These are phyloP conservation scores for Lepidium africanum DNA, from an alignment of 345 rosid species.

Conservation along the genomic window DNA sequence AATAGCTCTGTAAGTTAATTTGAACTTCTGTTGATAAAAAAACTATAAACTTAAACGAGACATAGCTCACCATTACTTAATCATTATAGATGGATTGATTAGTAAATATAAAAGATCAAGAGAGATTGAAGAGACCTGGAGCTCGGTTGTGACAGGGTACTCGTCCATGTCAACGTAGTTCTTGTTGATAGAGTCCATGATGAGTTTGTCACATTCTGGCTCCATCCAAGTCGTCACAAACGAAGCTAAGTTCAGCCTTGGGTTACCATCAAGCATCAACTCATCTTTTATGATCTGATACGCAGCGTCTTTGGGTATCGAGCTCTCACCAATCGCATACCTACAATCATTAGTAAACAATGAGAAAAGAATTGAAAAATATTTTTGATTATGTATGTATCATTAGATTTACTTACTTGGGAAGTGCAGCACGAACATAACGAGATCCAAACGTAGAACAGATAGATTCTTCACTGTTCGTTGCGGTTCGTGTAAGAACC, in stretches of 20 bases:
- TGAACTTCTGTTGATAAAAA: background rate
- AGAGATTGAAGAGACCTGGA: constrained; percentile 39
- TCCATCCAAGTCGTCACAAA: constrained; percentile 98
- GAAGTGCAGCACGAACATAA: constrained; percentile 55
- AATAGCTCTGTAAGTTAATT: background rate
- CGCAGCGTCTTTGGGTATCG: constrained; percentile 95
- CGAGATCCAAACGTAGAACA: constrained; percentile 72
- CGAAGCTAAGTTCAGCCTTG: constrained; percentile 84
- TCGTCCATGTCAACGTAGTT: constrained; percentile 97
- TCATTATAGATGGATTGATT: background rate
- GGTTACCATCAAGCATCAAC: constrained; percentile 85
- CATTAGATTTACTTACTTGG: constrained; percentile 33
- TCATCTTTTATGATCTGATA: constrained; percentile 85
- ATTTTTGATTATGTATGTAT: background rate
- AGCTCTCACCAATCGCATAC: constrained; percentile 68
- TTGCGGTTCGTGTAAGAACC: constrained; percentile 33
- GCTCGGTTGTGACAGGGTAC: constrained; percentile 92
- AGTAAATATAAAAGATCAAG: background rate
- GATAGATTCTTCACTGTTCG: constrained; percentile 26
- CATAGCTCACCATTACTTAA: background rate
- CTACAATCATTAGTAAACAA: constrained; percentile 18
- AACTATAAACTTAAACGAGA: background rate
- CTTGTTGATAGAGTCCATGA: constrained; percentile 82
- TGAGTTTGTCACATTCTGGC: constrained; percentile 90
- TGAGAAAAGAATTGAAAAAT: background rate